A percentile compares a stretch with the other conserved stretches of the same genome.
phyloP scores from a whole-genome alignment of 2,329 filamentous ascomycete species.

The Sporothrix protearum region DNA sequence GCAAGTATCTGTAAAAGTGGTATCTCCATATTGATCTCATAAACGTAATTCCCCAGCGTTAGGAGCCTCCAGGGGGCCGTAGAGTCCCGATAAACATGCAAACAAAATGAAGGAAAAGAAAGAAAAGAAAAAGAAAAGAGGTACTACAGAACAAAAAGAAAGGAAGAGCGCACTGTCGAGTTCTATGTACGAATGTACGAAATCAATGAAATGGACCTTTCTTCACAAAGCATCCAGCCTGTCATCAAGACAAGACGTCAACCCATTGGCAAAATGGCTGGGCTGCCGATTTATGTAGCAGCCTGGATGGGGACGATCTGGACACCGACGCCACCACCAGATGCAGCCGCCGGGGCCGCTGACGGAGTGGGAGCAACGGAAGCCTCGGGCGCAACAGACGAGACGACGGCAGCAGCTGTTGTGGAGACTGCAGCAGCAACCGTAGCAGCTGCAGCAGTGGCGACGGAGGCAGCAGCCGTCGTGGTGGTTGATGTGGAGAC shows the following conservation, averaged over 20 bases:
- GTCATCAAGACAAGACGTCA: conserved; percentile 10
- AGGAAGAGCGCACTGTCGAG: not conserved
- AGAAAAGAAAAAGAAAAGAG: not conserved
- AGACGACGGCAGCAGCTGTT: conserved; percentile 2
- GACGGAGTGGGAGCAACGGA: not conserved
- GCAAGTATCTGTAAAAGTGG: not conserved
- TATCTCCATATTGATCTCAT: conserved; percentile 12
- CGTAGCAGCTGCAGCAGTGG: not conserved
- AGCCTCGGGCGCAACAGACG: not conserved
- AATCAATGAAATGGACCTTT: not conserved
- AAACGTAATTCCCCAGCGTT: not conserved
- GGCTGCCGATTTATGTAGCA: not conserved
- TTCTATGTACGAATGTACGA: not conserved
- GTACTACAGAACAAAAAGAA: not conserved
- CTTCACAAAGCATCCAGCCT: not conserved
- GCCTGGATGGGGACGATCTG: conserved; percentile 22
- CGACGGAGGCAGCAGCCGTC: not conserved
- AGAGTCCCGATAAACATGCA: conserved; percentile 1
- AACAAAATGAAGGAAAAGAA: not conserved
- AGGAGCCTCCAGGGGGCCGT: conserved; percentile 9
- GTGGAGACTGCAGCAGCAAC: not conserved
- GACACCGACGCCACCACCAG: conserved; percentile 24
- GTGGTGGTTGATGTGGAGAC: not conserved
- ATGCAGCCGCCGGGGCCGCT: not conserved
- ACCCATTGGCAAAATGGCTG: not conserved